phyloP scores from a whole-genome alignment of 805 yeast species.

The Candida endomychidarum region DNA sequence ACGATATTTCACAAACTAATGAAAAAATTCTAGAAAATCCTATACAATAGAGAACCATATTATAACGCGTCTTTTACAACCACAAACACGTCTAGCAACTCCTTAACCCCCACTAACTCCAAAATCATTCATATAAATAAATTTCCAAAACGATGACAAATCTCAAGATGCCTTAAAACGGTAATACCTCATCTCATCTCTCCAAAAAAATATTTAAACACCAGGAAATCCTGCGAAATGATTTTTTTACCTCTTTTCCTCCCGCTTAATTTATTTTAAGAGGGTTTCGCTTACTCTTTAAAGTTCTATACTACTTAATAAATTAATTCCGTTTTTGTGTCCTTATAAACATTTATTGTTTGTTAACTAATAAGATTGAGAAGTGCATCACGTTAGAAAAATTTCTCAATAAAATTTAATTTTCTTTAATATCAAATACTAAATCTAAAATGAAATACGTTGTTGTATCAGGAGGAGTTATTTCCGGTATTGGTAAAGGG shows the following conservation, averaged over 20 bases:
- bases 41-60: too few species aligned
- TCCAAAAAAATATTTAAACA: constrained; percentile 14
- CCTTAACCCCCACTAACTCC: too few species aligned
- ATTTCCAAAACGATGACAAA: too few species aligned
- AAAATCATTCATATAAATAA: background rate
- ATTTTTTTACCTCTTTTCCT: constrained; percentile 28
- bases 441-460: constrained; percentile 83
- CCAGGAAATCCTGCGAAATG: constrained; percentile 9
- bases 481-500: constrained; percentile 99
- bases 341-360: background rate
- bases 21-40: too few species aligned
- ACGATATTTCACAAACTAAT: too few species aligned
- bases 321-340: background rate
- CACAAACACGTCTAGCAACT: too few species aligned
- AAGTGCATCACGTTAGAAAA: background rate
- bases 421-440: background rate
- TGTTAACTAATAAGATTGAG: background rate
- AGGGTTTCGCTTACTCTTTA: constrained; percentile 28
- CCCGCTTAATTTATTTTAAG: constrained; percentile 49
- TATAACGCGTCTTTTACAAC: too few species aligned
- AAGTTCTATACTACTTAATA: background rate
- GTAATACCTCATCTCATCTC: constrained; percentile 11
- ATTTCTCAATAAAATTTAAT: constrained; percentile 2
- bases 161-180: too few species aligned
- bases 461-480: constrained; percentile 99